Conservation (phyloP, 306 rosid genomes). For the Hippophae tibetana region DNA sequence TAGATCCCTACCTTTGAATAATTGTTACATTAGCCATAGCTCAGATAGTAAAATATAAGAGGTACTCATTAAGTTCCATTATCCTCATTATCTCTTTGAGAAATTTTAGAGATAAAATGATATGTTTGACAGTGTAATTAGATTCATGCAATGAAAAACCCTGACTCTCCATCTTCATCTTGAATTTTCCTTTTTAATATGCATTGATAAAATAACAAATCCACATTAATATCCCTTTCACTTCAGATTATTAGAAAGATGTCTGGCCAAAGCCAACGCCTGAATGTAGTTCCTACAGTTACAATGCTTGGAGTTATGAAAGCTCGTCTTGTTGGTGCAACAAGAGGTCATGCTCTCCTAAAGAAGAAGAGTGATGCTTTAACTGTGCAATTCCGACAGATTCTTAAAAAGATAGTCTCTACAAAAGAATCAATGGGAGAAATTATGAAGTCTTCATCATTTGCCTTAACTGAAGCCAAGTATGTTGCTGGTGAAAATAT, state of each 20-base stretch:
- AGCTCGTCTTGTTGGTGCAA: constrained; percentile 81
- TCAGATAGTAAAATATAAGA: too few relatives aligned
- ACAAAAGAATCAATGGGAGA: constrained; percentile 96
- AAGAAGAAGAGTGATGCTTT: constrained; percentile 97
- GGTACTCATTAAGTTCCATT: too few relatives aligned
- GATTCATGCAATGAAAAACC: too few relatives aligned
- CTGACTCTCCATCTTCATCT: too few relatives aligned
- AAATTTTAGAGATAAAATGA: too few relatives aligned
- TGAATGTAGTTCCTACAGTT: constrained; percentile 94
- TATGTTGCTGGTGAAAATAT: constrained; percentile 91
- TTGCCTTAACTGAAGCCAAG: constrained; percentile 82
- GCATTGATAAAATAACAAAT: background rate
- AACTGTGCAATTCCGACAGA: constrained; percentile 79
- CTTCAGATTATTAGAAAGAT: constrained; percentile 36
- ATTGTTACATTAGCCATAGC: too few relatives aligned
- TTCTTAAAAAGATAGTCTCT: constrained; percentile 81
- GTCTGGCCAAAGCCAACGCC: constrained; percentile 89
- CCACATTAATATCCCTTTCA: constrained; percentile 5
- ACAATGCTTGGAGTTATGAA: constrained; percentile 80
- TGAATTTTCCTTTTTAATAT: background rate
- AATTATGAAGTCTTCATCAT: constrained; percentile 74
- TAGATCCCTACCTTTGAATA: too few relatives aligned
- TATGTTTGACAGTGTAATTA: too few relatives aligned
- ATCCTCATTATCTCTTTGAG: too few relatives aligned
- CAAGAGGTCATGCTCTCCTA: constrained; percentile 90